These are phyloP conservation scores for Aegle marmelos DNA, from an alignment of 345 rosid species.

Conservation along the genomic window DNA sequence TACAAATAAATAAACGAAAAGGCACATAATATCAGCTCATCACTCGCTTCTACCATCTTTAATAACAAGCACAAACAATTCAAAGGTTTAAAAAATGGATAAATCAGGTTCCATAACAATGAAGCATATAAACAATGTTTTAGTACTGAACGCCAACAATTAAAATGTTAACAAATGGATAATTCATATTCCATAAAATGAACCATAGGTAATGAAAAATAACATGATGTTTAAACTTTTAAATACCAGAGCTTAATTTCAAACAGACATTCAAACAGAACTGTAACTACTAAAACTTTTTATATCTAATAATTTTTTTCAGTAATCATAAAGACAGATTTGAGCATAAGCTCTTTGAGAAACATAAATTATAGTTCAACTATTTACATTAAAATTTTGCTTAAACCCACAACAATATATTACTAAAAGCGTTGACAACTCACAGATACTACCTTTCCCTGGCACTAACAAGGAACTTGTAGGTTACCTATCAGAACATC, in stretches of 20 bases:
- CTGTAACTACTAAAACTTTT: background rate
- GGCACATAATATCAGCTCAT: slow-evolving; percentile 5
- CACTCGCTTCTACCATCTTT: background rate
- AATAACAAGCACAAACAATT: background rate
- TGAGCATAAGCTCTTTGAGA: background rate
- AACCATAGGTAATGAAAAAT: background rate
- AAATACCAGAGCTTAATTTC: background rate
- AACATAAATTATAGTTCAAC: background rate
- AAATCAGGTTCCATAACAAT: background rate
- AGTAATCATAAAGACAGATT: background rate
- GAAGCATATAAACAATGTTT: background rate
- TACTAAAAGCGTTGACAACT: background rate
- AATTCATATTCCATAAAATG: background rate
- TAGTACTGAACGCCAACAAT: background rate
- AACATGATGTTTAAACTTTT: background rate
- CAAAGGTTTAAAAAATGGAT: background rate
- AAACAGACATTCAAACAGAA: background rate
- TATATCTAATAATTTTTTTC: background rate
- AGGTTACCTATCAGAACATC: background rate
- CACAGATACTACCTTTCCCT: background rate
- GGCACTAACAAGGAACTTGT: background rate
- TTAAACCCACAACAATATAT: background rate
- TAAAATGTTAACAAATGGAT: background rate
- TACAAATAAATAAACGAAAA: background rate
- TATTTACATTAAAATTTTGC: background rate